Conservation (phyloP, 805 yeast genomes). For the Dipodascus geniculatus region DNA sequence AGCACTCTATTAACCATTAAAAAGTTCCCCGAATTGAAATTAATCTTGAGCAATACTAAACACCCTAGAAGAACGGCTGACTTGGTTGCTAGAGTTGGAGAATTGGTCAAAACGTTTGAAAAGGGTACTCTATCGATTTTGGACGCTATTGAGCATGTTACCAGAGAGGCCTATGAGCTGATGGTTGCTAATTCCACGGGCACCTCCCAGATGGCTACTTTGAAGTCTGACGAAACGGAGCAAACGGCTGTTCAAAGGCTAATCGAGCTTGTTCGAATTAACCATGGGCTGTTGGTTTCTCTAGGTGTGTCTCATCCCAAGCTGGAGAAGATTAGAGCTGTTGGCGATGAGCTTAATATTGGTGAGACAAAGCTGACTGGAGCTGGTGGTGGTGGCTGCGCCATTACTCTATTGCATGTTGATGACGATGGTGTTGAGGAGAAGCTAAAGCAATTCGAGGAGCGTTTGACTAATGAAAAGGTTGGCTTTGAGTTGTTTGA, state of each 20-base stretch:
- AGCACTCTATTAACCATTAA: conserved; percentile 51
- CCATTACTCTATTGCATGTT: conserved; percentile 62
- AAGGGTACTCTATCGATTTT: conserved; percentile 45
- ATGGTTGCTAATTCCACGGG: conserved; percentile 35
- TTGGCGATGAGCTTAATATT: conserved; percentile 49
- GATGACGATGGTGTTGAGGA: conserved; percentile 24
- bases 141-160: conserved; percentile 64
- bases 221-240: background rate
- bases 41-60: conserved; percentile 72
- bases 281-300: conserved; percentile 78
- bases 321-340: conserved; percentile 60
- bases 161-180: conserved; percentile 58
- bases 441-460: conserved; percentile 28
- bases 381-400: conserved; percentile 99
- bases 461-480: conserved; percentile 16
- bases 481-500: conserved; percentile 52
- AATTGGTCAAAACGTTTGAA: conserved; percentile 41
- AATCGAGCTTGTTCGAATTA: conserved; percentile 57
- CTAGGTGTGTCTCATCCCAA: conserved; percentile 89
- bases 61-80: conserved; percentile 83
- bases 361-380: conserved; percentile 95
- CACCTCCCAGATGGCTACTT: conserved; percentile 31
- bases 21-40: conserved; percentile 59
- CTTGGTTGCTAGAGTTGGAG: conserved; percentile 66
- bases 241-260: conserved; percentile 25